Conservation (phyloP, 441 rosid genomes). For the Capsella rubella region DNA sequence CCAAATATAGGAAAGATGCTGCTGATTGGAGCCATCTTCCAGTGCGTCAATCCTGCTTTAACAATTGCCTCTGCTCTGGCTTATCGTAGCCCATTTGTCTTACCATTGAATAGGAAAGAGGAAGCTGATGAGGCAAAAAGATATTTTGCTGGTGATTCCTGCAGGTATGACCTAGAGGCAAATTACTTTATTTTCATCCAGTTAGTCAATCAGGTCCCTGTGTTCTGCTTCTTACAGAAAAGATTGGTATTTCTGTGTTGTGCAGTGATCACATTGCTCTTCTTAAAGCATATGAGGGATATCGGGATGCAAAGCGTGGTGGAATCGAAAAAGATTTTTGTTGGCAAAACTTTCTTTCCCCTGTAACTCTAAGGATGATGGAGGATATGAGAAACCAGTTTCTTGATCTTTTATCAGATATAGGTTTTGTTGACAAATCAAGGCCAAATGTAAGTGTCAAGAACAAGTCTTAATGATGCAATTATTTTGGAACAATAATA, state of each 20-base stretch:
- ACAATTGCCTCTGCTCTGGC: slow-evolving; percentile 98
- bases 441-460: slow-evolving; percentile 65
- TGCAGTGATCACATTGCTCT: slow-evolving; percentile 98
- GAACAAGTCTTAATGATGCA: slow-evolving; percentile 7
- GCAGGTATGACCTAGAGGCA: slow-evolving; percentile 64
- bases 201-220: background rate
- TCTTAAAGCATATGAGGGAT: slow-evolving; percentile 89
- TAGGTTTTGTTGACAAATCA: slow-evolving; percentile 90
- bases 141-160: slow-evolving; percentile 92
- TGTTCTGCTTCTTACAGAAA: slow-evolving; percentile 29
- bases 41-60: slow-evolving; percentile 92
- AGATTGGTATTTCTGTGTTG: slow-evolving; percentile 31
- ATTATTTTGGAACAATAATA: background rate
- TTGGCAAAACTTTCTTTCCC: slow-evolving; percentile 90
- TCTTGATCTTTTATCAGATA: slow-evolving; percentile 78
- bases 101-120: slow-evolving; percentile 80
- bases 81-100: slow-evolving; percentile 89
- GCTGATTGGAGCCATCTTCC: slow-evolving; percentile 90
- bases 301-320: slow-evolving; percentile 72
- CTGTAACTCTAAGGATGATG: slow-evolving; percentile 85
- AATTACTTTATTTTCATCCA: background rate
- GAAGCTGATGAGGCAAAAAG: slow-evolving; percentile 91
- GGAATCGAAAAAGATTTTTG: slow-evolving; percentile 75
- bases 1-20: slow-evolving; percentile 99
- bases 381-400: slow-evolving; percentile 97